A percentile compares a stretch with the other conserved stretches of the same genome.
Evolutionary conservation across 352 stramenopile species (phyloP).

Genomic region (Thraustochytrium sp.): DNA sequence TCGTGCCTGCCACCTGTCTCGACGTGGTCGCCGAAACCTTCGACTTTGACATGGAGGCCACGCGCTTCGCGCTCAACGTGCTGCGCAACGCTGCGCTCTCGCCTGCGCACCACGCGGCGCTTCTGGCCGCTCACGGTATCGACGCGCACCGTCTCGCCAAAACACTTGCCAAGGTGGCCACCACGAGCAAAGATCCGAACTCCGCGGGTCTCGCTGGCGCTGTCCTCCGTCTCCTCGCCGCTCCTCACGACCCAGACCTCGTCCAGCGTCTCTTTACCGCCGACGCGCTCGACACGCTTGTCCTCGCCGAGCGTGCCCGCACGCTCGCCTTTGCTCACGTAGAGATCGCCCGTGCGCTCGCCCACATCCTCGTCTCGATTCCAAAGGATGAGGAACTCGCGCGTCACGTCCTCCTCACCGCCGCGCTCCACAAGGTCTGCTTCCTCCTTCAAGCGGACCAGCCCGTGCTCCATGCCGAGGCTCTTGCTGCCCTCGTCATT

Average conservation of each 20-base stretch:
- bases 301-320: background rate
- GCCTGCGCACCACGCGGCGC: background rate
- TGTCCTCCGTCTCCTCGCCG: background rate
- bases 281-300: background rate
- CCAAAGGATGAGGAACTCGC: background rate
- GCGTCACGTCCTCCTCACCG: background rate
- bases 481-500: background rate
- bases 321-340: background rate
- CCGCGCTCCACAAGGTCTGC: background rate
- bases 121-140: background rate
- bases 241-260: background rate
- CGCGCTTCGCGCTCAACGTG: constrained; percentile 10
- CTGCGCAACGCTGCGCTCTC: constrained; percentile 11
- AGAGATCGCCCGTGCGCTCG: background rate
- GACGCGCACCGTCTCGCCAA: background rate
- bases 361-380: background rate
- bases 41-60: constrained; percentile 34
- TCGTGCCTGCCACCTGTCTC: background rate
- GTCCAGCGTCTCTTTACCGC: background rate
- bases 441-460: constrained; percentile 26
- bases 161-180: background rate
- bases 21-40: background rate
- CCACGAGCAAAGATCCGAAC: background rate
- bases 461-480: background rate
- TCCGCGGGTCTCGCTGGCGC: background rate